Evolutionary conservation across 768 basidiomycete species (phyloP).

Genomic region (Psilocybe sp.): DNA sequence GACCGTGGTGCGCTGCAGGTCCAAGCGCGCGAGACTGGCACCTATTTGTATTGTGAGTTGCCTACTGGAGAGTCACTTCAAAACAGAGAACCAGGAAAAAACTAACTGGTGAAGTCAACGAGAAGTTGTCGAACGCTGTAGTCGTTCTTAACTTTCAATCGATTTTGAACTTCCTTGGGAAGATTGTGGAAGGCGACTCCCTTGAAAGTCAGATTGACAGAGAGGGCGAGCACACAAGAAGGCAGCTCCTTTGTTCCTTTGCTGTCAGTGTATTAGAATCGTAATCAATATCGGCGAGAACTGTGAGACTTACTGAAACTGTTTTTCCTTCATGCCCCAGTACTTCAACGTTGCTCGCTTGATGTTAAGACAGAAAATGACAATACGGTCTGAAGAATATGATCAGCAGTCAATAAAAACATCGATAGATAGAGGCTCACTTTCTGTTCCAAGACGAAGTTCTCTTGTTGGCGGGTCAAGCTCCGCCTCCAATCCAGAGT

Average conservation of each 20-base stretch:
- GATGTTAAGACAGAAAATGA: neutral
- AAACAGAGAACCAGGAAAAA: too few species aligned
- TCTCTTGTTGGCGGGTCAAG: neutral
- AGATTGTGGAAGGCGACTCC: neutral
- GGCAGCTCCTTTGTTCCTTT: neutral
- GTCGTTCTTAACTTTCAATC: neutral
- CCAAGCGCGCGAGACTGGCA: neutral
- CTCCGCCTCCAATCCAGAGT: neutral
- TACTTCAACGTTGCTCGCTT: neutral
- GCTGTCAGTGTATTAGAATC: neutral
- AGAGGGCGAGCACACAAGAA: neutral
- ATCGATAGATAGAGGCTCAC: neutral
- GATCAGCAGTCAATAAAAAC: neutral
- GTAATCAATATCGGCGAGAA: too few species aligned
- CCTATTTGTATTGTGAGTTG: neutral
- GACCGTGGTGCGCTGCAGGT: too few species aligned
- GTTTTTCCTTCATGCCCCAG: neutral
- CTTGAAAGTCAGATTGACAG: neutral
- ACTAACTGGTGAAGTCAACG: neutral
- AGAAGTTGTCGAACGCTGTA: constrained; percentile 1
- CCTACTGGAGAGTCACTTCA: neutral
- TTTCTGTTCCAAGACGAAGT: neutral
- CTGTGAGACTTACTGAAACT: neutral
- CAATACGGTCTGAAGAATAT: neutral
- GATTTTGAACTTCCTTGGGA: neutral